These are phyloP conservation scores for Hericium rajendrae DNA, from an alignment of 768 basidiomycete genomes.

Conservation along the genomic window DNA sequence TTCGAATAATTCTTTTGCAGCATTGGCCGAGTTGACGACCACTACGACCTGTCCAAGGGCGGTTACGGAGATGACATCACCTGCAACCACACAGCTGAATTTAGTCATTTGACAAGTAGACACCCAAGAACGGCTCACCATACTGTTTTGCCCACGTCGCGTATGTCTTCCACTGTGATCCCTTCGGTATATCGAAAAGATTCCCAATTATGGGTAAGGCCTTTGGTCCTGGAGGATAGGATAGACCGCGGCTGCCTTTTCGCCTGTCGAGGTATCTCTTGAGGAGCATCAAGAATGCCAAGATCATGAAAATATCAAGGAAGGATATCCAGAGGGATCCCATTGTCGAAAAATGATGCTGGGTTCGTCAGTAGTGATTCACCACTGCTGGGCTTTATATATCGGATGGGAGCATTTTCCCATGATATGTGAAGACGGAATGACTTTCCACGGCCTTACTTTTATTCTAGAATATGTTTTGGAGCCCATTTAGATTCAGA, in stretches of 20 bases:
- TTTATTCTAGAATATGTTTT: no score
- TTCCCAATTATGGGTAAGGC: conserved; percentile 11
- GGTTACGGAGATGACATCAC: background rate
- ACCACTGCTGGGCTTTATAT: no score
- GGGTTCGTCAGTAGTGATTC: no score
- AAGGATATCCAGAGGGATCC: no score
- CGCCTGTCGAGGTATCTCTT: background rate
- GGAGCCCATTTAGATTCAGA: no score
- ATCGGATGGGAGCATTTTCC: no score
- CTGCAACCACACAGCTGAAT: background rate
- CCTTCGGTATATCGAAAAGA: conserved; percentile 8
- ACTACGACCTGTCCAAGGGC: background rate
- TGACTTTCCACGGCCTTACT: no score
- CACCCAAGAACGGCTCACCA: background rate
- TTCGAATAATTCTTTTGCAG: background rate
- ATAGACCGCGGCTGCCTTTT: background rate
- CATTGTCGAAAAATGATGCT: no score
- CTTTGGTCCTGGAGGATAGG: conserved; percentile 11
- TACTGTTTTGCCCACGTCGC: conserved; percentile 5
- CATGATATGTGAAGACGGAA: no score
- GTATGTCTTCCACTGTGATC: conserved; percentile 7
- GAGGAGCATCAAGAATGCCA: no score
- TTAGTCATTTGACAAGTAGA: background rate
- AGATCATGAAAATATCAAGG: no score
- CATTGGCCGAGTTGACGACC: background rate